Conservation (phyloP, 345 rosid genomes). For the Nasturtium officinale region DNA sequence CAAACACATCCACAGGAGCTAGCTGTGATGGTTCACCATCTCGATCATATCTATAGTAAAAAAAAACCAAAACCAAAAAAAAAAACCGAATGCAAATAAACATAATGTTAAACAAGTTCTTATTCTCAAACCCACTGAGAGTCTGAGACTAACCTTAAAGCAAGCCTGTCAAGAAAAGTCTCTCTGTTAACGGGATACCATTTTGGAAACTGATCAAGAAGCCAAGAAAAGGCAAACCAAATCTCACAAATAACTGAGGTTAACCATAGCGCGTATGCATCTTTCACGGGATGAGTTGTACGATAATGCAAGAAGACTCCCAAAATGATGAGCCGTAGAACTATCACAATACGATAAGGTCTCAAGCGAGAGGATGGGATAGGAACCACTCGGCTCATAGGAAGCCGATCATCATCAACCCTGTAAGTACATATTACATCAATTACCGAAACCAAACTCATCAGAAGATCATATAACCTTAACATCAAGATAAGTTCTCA, state of each 20-base stretch:
- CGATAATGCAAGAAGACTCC: slow-evolving; percentile 94
- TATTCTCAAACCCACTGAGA: neutral
- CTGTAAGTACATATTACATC: slow-evolving; percentile 53
- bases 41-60: slow-evolving; percentile 69
- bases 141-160: slow-evolving; percentile 65
- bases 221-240: slow-evolving; percentile 99
- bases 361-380: slow-evolving; percentile 74
- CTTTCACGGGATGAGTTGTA: slow-evolving; percentile 80
- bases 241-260: slow-evolving; percentile 96
- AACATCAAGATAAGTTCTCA: neutral
- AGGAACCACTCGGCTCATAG: slow-evolving; percentile 83
- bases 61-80: neutral
- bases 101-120: neutral
- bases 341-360: slow-evolving; percentile 75
- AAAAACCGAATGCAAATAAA: neutral
- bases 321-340: slow-evolving; percentile 85
- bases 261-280: slow-evolving; percentile 87
- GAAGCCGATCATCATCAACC: slow-evolving; percentile 88
- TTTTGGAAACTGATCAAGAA: slow-evolving; percentile 96
- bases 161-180: slow-evolving; percentile 90
- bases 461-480: neutral
- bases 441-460: too few species aligned
- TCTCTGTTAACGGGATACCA: slow-evolving; percentile 94
- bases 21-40: slow-evolving; percentile 98
- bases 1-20: slow-evolving; percentile 88